phyloP scores from a whole-genome alignment of 305 asterid genomes.

The Plantago lanceolata region DNA sequence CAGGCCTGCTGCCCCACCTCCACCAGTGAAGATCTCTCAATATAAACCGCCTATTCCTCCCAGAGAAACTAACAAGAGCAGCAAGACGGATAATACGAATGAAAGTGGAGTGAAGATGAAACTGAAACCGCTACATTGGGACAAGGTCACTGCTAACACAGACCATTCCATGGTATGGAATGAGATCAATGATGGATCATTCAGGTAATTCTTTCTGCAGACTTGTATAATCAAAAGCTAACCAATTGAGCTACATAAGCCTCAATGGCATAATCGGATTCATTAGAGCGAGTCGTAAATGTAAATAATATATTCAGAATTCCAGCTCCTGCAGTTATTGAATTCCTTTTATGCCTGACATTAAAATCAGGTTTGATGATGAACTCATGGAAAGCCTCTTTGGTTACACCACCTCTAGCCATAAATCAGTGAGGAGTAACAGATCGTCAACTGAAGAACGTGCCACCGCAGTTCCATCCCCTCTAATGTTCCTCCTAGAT shows the following conservation, averaged over 20 bases:
- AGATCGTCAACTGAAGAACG: slow-evolving; percentile 23
- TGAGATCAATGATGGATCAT: slow-evolving; percentile 70
- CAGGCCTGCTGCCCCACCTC: slow-evolving; percentile 35
- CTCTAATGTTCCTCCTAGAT: slow-evolving; percentile 61
- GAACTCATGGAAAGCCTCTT: slow-evolving; percentile 70
- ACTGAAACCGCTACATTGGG: slow-evolving; percentile 83
- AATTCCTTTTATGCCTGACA: not conserved
- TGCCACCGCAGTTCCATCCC: slow-evolving; percentile 31
- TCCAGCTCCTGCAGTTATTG: too few species aligned
- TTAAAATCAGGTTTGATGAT: slow-evolving; percentile 62
- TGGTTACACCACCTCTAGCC: slow-evolving; percentile 42
- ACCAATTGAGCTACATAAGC: too few species aligned
- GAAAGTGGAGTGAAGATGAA: slow-evolving; percentile 37
- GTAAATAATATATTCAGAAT: too few species aligned
- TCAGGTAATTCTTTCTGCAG: slow-evolving; percentile 40
- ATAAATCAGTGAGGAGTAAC: slow-evolving; percentile 32
- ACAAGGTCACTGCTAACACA: slow-evolving; percentile 61
- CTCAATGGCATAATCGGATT: too few species aligned
- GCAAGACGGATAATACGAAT: slow-evolving; percentile 22
- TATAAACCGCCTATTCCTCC: slow-evolving; percentile 47
- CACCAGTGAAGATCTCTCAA: slow-evolving; percentile 29
- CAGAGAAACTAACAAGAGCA: slow-evolving; percentile 21
- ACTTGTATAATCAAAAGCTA: not conserved
- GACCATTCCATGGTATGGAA: slow-evolving; percentile 92
- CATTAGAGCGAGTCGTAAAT: not conserved